phyloP scores from a whole-genome alignment of 345 rosid species.

The Nasturtium officinale region DNA sequence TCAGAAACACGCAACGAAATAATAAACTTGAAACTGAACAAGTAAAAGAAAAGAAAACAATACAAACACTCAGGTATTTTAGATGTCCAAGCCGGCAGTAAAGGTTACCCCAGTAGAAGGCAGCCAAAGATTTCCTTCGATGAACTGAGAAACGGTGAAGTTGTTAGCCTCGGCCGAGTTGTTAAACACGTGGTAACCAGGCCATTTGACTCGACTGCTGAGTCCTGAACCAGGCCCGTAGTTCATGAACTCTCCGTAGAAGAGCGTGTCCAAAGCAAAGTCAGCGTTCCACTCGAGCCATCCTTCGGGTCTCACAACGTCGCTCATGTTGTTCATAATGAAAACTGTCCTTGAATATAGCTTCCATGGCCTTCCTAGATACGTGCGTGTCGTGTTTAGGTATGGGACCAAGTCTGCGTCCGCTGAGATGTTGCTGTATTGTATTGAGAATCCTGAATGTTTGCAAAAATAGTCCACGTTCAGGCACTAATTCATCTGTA shows the following conservation, averaged over 20 bases:
- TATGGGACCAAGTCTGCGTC: slow-evolving; percentile 60
- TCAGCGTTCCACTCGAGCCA: slow-evolving; percentile 81
- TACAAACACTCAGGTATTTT: neutral
- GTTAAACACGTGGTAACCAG: slow-evolving; percentile 65
- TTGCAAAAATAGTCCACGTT: neutral
- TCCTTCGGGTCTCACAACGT: slow-evolving; percentile 69
- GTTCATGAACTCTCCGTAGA: slow-evolving; percentile 75
- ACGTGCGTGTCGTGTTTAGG: slow-evolving; percentile 56
- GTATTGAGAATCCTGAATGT: slow-evolving; percentile 76
- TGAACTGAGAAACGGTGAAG: slow-evolving; percentile 69
- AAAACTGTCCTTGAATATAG: slow-evolving; percentile 72
- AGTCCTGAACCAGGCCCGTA: slow-evolving; percentile 67
- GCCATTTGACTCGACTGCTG: slow-evolving; percentile 69
- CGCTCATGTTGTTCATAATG: slow-evolving; percentile 64
- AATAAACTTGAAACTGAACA: neutral
- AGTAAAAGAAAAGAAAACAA: neutral
- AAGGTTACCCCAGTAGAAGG: slow-evolving; percentile 69
- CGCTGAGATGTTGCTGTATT: slow-evolving; percentile 77
- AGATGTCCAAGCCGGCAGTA: slow-evolving; percentile 35
- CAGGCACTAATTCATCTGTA: neutral
- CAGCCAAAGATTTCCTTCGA: slow-evolving; percentile 74
- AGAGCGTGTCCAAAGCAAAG: slow-evolving; percentile 65
- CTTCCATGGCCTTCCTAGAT: slow-evolving; percentile 96
- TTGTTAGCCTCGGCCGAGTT: slow-evolving; percentile 53
- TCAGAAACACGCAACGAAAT: neutral